A percentile compares a stretch with the other conserved stretches of the same genome.
Conservation (phyloP, 2,329 filamentous ascomycete genomes). For the Trichoderma gracile region DNA sequence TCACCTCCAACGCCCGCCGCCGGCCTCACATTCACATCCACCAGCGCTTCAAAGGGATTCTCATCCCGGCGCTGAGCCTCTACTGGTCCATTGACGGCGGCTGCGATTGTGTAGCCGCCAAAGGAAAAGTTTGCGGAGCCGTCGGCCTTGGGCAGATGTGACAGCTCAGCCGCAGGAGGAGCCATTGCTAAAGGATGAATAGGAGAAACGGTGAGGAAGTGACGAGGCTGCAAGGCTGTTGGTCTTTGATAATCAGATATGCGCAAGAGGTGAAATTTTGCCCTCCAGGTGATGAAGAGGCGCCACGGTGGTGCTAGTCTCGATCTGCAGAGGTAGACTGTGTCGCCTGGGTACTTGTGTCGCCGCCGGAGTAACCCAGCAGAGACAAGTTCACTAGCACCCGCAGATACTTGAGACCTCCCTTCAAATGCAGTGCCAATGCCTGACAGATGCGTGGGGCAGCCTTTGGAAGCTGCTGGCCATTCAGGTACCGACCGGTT, state of each 20-base stretch:
- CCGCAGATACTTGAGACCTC: neutral
- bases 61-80: constrained; percentile 89
- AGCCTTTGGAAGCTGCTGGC: constrained; percentile 6
- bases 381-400: neutral
- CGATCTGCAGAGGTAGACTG: constrained; percentile 11
- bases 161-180: constrained; percentile 48
- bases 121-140: constrained; percentile 77
- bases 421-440: neutral
- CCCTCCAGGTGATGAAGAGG: neutral
- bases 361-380: too few species aligned
- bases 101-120: constrained; percentile 77
- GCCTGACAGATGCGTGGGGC: constrained; percentile 12
- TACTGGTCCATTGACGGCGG: constrained; percentile 87
- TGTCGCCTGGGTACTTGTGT: neutral
- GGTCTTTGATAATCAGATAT: neutral
- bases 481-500: constrained; percentile 15
- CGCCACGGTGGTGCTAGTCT: constrained; percentile 12
- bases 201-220: neutral
- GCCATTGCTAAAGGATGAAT: constrained; percentile 42
- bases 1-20: constrained; percentile 78
- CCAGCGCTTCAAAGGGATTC: constrained; percentile 82
- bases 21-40: constrained; percentile 89
- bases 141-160: constrained; percentile 68
- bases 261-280: constrained; percentile 20
- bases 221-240: neutral